Evolutionary conservation across 768 basidiomycete species (phyloP).

Genomic region (Cystobasidium tubakii): DNA sequence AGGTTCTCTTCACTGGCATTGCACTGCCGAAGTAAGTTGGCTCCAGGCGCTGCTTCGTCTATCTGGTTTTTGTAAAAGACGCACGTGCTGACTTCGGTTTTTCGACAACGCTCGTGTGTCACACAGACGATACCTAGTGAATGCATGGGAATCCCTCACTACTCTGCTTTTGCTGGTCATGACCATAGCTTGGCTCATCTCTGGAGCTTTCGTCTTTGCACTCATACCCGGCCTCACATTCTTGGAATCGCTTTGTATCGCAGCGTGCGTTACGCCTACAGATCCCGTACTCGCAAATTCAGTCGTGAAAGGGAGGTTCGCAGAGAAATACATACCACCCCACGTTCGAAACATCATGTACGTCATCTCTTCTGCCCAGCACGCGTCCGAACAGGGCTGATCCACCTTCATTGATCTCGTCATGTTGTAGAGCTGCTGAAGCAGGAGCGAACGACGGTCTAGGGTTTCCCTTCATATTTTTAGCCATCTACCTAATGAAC

Average conservation of each 20-base stretch:
- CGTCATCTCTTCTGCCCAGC: background rate
- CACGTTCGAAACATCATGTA: conserved; percentile 51
- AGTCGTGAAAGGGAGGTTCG: conserved; percentile 51
- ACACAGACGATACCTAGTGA: conserved; percentile 48
- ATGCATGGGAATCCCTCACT: conserved; percentile 48
- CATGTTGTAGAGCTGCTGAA: conserved; percentile 49
- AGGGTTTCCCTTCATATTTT: conserved; percentile 52
- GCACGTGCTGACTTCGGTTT: too few species aligned
- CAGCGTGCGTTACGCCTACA: conserved; percentile 51
- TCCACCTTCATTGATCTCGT: too few species aligned
- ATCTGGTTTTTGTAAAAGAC: too few species aligned
- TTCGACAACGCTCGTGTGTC: too few species aligned
- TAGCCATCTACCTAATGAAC: conserved; percentile 49
- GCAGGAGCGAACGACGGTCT: conserved; percentile 53
- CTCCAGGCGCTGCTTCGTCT: too few species aligned
- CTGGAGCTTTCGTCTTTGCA: conserved; percentile 49
- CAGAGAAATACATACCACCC: conserved; percentile 50
- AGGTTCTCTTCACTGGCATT: conserved; percentile 48
- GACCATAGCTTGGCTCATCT: conserved; percentile 51
- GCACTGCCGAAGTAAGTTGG: conserved; percentile 48
- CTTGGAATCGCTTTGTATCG: conserved; percentile 50
- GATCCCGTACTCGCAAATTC: conserved; percentile 52
- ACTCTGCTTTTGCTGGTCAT: conserved; percentile 51
- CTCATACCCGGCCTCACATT: conserved; percentile 51
- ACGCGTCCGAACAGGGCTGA: too few species aligned